phyloP scores from a whole-genome alignment of 352 stramenopile genomes.

The Thalassiosira allenii region DNA sequence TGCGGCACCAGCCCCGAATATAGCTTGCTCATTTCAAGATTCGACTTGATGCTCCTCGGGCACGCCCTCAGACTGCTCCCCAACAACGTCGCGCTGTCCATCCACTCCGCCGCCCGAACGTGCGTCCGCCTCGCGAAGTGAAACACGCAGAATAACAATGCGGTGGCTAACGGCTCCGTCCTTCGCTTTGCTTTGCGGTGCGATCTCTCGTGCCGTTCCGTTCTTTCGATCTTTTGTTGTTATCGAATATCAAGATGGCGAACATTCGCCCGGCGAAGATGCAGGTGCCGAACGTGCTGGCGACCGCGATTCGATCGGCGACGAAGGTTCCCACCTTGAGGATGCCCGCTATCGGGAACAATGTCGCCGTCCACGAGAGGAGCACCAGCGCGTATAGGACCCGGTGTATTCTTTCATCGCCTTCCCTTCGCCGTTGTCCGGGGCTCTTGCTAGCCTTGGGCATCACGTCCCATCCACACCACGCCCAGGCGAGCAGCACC shows the following conservation, averaged over 20 bases:
- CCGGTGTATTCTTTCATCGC: slow-evolving; percentile 35
- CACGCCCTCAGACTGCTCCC: slow-evolving; percentile 71
- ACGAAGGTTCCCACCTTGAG: slow-evolving; percentile 85
- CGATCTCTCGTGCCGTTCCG: too few relatives aligned
- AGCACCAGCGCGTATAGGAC: slow-evolving; percentile 65
- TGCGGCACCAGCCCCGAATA: slow-evolving; percentile 75
- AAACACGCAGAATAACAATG: slow-evolving; percentile 1
- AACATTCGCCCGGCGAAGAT: slow-evolving; percentile 58
- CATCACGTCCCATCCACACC: slow-evolving; percentile 9
- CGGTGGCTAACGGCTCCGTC: background rate
- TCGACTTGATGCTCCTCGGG: slow-evolving; percentile 78
- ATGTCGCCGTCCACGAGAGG: slow-evolving; percentile 73
- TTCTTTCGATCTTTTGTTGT: too few relatives aligned
- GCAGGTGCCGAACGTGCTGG: slow-evolving; percentile 71
- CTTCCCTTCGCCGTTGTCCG: background rate
- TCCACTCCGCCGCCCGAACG: slow-evolving; percentile 75
- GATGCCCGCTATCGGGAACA: slow-evolving; percentile 82
- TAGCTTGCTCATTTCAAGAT: slow-evolving; percentile 84
- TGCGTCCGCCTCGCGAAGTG: slow-evolving; percentile 50
- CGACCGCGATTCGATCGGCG: slow-evolving; percentile 81
- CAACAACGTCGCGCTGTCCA: slow-evolving; percentile 72
- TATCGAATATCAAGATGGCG: slow-evolving; percentile 3
- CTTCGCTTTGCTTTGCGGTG: too few relatives aligned
- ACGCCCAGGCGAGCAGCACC: slow-evolving; percentile 19
- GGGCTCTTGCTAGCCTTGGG: background rate